A percentile compares a stretch with the other conserved stretches of the same genome.
These are phyloP conservation scores for Cladosporium austrohemisphaericum DNA, from an alignment of 2,329 filamentous ascomycete species.

Conservation along the genomic window DNA sequence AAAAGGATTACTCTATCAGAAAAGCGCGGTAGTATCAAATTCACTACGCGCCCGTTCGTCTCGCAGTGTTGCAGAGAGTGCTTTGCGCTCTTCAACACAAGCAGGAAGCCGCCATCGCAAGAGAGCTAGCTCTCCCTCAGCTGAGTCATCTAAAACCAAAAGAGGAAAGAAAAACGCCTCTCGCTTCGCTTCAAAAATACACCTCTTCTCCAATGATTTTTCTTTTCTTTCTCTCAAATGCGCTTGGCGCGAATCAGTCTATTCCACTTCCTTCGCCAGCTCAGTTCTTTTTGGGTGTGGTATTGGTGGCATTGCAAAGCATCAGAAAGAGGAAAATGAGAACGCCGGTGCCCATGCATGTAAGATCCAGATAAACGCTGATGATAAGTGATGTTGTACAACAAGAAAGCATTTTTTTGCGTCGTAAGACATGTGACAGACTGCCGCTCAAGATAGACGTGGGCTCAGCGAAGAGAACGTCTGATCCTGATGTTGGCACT, in stretches of 20 bases:
- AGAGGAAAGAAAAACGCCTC: no score
- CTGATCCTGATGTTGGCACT: neutral
- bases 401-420: constrained; percentile 8
- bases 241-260: constrained; percentile 14
- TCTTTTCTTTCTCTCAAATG: neutral
- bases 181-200: constrained; percentile 6
- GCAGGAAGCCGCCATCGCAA: no score
- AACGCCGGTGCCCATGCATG: constrained; percentile 14
- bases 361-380: constrained; percentile 11
- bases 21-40: no score
- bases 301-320: constrained; percentile 8
- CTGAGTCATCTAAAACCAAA: constrained; percentile 5
- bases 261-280: constrained; percentile 11
- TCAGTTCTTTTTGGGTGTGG: constrained; percentile 6
- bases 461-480: constrained; percentile 36
- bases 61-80: no score
- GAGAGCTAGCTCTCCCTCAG: neutral
- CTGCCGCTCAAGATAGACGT: constrained; percentile 20
- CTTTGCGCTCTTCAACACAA: no score
- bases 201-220: constrained; percentile 1
- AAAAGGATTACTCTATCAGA: no score
- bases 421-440: constrained; percentile 4
- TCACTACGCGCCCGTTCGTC: no score
- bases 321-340: neutral
- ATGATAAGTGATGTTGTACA: constrained; percentile 13